Percentiles rank a stretch among this genome's conserved stretches.
Conservation (phyloP, 306 rosid genomes). For the Inga laurina region DNA sequence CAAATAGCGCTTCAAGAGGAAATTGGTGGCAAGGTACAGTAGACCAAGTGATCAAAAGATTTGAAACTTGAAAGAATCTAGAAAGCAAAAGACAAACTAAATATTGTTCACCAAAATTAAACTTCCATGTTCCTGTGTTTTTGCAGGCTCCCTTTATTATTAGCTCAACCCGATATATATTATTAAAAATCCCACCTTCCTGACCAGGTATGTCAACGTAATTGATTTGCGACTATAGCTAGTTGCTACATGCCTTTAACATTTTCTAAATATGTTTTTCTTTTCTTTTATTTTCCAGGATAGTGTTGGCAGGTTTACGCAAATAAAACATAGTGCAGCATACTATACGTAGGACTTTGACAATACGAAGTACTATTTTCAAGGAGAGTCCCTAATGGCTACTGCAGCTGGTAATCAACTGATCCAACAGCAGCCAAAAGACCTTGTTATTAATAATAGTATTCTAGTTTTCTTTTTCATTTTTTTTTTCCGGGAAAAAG, state of each 20-base stretch:
- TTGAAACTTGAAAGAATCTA: neutral
- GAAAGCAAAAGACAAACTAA: neutral
- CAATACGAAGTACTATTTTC: neutral
- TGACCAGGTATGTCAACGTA: constrained; percentile 38
- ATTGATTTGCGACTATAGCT: neutral
- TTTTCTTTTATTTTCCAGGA: neutral
- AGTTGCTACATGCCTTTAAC: neutral
- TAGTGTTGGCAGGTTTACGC: neutral
- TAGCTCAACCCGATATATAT: constrained; percentile 17
- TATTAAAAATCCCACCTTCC: constrained; percentile 16
- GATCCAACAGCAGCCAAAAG: neutral
- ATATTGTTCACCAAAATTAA: constrained; percentile 12
- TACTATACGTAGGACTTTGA: neutral
- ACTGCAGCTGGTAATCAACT: neutral
- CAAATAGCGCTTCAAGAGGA: constrained; percentile 71
- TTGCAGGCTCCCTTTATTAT: constrained; percentile 81
- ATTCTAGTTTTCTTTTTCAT: neutral
- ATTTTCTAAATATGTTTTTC: neutral
- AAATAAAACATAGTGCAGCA: constrained; percentile 16
- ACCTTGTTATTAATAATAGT: neutral
- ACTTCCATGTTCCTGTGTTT: neutral
- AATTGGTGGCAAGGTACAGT: constrained; percentile 94
- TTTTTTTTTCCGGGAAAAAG: neutral
- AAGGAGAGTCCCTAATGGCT: neutral
- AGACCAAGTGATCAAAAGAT: neutral